Base-by-base conservation (phyloP, 2,329 filamentous ascomycete genomes). In the Hansfordia pulvinata region DNA sequence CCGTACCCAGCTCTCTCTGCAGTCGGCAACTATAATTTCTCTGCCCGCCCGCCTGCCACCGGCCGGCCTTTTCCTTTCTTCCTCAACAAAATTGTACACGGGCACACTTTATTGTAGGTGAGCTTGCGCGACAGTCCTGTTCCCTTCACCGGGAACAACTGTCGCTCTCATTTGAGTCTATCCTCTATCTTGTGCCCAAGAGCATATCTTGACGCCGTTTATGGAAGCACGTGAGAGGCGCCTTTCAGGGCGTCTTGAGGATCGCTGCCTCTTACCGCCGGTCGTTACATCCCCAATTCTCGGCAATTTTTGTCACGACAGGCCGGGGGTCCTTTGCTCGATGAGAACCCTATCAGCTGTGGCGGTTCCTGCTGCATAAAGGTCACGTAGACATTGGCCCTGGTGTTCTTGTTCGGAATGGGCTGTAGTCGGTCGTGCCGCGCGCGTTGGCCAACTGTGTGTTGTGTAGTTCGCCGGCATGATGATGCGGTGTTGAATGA, bases 141-240 rank as follows among this genome's bases (percentile, higher is more conserved):
- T 46, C 43, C 37, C 40, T 41, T 44, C 44, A 42, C 33, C n/a
- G n/a, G n/a, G n/a, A n/a, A n/a, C n/a, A n/a, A n/a, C n/a, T 30
- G 41, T 49, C 43, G 51, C 57, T 52, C 55, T 58, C 57, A 53
- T 52, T 75, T 67, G 63, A 72, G 69, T 70, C 60, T 60, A n/a
- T 68, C 69, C 72, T 76, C 73, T 77, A 77, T 77, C 70, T 69
- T 74, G 68, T 75, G 69, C 60, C 64, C 72, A 44, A 75, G 72
- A 77, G 48, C 33, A 60, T 49, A 41, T 45, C 45, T 51, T 44
- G 50, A 71, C 70, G 64, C 70, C 69, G 70, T 52, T 72, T 74
- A 73, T 77, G 73, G 73, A 77, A 74, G 69, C 69, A 70, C 65
- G 67, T 60, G 58, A 77, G 68, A 67, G 60, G 51, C 44, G 42